Base-by-base conservation (phyloP, 2,329 filamentous ascomycete species). In the Elsinoe perseae region DNA sequence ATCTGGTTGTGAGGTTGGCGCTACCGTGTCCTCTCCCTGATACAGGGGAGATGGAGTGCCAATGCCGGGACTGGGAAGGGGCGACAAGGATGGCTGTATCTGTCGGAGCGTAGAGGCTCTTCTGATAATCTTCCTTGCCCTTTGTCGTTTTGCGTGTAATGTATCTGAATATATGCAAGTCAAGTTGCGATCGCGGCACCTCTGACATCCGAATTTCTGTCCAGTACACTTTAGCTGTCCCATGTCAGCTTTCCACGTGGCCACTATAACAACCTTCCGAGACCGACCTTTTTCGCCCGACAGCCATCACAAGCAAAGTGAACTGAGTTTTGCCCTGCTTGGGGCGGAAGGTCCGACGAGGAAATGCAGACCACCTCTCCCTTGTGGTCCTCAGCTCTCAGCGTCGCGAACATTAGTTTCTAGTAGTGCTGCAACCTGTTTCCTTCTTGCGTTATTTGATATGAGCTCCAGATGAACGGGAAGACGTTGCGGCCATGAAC, bases 311-410 rank as follows among this genome's bases (percentile, higher is more conserved):
- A 44, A 14, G 40, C 40, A 44, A 44, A 44, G 16, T 44, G 40
- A 5, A 44, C 40, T 12, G 23, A 14, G 8, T 25, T 44, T n/a
- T 44, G 40, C 9, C 40, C 40, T n/a, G 40, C 8, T 44, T 44
- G 40, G n/a, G 40, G 40, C 21, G 40, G 40, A 25, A 44, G 40
- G 12, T 21, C 40, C 9, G 40, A 44, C 4, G 40, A 25, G n/a
- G 40, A 44, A n/a, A 44, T 44, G 40, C 40, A 44, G n/a, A 44
- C 40, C 10, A 44, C 40, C n/a, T 44, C 40, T 25, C 40, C 40
- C 40, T 5, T 44, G 5, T 18, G 20, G 23, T 44, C 40, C 20
- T 44, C 20, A 25, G 40, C 23, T 25, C 40, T 21, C 40, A 44
- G 23, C 14, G 40, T 44, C 2, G 40, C 21, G 16, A 44, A 44